These are phyloP conservation scores for Pisolithus orientalis DNA, from an alignment of 768 basidiomycete genomes.

Conservation along the genomic window DNA sequence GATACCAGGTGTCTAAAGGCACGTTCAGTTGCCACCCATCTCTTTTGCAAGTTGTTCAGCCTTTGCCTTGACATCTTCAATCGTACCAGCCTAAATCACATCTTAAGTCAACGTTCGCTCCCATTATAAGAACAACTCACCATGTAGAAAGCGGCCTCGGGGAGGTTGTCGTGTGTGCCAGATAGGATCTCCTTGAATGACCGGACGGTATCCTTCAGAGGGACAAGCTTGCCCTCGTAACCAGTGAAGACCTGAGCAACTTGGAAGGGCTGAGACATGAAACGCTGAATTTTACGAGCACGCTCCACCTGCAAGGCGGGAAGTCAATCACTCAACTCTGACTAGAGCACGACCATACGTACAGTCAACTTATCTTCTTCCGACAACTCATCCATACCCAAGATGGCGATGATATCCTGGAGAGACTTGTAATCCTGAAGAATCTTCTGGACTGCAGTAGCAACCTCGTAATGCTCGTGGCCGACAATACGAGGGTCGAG, in stretches of 20 bases:
- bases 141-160: constrained; percentile 99
- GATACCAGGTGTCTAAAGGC: constrained; percentile 5
- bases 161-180: constrained; percentile 81
- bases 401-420: constrained; percentile 99
- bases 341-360: neutral
- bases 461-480: constrained; percentile 91
- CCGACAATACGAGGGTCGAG: constrained; percentile 98
- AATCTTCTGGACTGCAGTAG: constrained; percentile 96
- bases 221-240: constrained; percentile 95
- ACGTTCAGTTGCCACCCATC: constrained; percentile 47
- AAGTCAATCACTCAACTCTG: neutral
- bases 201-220: constrained; percentile 92
- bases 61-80: constrained; percentile 95
- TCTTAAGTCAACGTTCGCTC: constrained; percentile 1
- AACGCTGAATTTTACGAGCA: constrained; percentile 97
- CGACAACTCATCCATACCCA: constrained; percentile 99
- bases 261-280: constrained; percentile 99
- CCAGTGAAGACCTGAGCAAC: constrained; percentile 99
- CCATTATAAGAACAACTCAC: constrained; percentile 27
- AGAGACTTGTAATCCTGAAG: constrained; percentile 95
- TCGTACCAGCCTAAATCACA: constrained; percentile 64
- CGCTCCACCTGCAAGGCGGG: constrained; percentile 71
- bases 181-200: constrained; percentile 98
- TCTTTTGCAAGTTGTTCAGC: constrained; percentile 97
- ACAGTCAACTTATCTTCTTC: constrained; percentile 97